Conservation (phyloP, 371 early-diverging fungal species). For the Mucor lusitanicus region DNA sequence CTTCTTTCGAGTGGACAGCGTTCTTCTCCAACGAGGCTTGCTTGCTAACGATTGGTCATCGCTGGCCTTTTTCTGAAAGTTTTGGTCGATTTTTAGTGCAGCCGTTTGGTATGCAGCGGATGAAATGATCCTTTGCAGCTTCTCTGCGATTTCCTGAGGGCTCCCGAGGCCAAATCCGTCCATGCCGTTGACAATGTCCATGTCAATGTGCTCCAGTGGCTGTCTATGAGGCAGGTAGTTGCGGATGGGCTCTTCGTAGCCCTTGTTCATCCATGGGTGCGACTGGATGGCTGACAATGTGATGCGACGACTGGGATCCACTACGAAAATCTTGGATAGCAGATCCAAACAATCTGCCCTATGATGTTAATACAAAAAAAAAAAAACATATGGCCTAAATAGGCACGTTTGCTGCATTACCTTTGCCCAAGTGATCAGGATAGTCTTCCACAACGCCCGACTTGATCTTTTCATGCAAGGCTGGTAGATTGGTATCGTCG, state of each 20-base stretch:
- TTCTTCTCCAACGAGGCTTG: slow-evolving; percentile 19
- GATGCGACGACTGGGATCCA: slow-evolving; percentile 45
- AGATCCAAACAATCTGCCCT: slow-evolving; percentile 64
- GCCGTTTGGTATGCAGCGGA: slow-evolving; percentile 39
- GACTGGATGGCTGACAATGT: slow-evolving; percentile 47
- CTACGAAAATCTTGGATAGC: slow-evolving; percentile 67
- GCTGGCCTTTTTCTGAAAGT: slow-evolving; percentile 12
- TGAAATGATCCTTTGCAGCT: slow-evolving; percentile 31
- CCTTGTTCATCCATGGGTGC: slow-evolving; percentile 78
- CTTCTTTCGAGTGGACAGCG: neutral
- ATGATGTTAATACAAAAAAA: neutral
- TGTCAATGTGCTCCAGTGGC: slow-evolving; percentile 32
- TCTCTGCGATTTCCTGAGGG: slow-evolving; percentile 30
- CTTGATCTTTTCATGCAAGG: slow-evolving; percentile 70
- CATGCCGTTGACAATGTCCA: slow-evolving; percentile 41
- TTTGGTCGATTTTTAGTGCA: slow-evolving; percentile 28
- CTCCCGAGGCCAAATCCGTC: slow-evolving; percentile 48
- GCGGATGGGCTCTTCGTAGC: slow-evolving; percentile 51
- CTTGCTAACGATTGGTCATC: slow-evolving; percentile 22
- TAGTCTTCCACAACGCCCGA: slow-evolving; percentile 44
- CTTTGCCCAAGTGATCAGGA: slow-evolving; percentile 50
- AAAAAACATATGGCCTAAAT: neutral
- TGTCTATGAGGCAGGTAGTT: slow-evolving; percentile 43
- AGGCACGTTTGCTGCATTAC: slow-evolving; percentile 10
- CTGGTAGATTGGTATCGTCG: slow-evolving; percentile 70